Evolutionary conservation across 2,329 filamentous ascomycete genomes (phyloP).

Genomic region (Colletotrichum endophyticum): DNA sequence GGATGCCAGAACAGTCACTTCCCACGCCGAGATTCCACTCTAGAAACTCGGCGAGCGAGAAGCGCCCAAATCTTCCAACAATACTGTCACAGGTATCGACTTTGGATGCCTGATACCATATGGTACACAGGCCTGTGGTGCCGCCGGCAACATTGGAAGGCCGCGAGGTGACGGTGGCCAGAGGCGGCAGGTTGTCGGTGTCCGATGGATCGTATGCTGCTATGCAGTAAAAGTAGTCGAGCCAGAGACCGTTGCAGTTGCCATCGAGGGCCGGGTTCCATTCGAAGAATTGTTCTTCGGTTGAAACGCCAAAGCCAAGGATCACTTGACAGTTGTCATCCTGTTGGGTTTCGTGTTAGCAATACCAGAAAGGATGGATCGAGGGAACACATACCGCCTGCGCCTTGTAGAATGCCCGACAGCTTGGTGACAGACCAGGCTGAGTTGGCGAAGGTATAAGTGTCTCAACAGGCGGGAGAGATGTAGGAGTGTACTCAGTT

Average conservation of each 20-base stretch:
- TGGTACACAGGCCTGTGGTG: neutral
- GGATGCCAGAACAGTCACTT: neutral
- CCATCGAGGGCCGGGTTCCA: conserved; percentile 28
- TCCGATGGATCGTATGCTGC: neutral
- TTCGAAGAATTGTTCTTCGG: conserved; percentile 27
- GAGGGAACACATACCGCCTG: neutral
- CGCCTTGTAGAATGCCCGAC: conserved; percentile 9
- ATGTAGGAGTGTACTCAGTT: neutral
- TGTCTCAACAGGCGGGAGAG: neutral
- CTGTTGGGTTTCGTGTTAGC: neutral
- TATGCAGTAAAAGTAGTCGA: conserved; percentile 26
- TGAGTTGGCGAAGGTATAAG: neutral
- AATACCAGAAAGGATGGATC: neutral
- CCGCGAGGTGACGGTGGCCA: neutral
- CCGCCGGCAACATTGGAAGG: neutral
- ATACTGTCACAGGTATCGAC: neutral
- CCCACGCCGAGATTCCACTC: neutral
- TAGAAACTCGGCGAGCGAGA: neutral
- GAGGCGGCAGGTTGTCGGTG: neutral
- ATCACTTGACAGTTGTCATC: conserved; percentile 19
- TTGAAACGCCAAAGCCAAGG: conserved; percentile 18
- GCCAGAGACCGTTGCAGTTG: conserved; percentile 29
- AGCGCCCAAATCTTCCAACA: neutral
- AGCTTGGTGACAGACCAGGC: conserved; percentile 5
- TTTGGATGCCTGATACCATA: neutral